Percentiles rank a stretch among this genome's conserved stretches.
These are phyloP conservation scores for Suillus spraguei DNA, from an alignment of 768 basidiomycete species.

Conservation along the genomic window DNA sequence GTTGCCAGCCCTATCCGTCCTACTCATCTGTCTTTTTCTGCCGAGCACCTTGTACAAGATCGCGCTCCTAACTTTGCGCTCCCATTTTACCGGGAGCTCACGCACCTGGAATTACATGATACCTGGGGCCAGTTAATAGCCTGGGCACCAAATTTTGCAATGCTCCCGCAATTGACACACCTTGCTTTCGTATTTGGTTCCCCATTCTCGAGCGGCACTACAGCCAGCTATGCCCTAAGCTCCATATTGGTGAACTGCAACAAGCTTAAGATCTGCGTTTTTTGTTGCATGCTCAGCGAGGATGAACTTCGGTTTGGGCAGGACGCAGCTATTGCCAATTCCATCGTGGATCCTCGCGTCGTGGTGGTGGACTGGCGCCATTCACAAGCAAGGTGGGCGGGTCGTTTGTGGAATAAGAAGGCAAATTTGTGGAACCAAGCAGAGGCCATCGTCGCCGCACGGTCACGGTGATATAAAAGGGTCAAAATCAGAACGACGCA, in stretches of 20 bases:
- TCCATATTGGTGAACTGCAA: neutral
- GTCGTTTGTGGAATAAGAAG: slow-evolving; percentile 4
- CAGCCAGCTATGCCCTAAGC: neutral
- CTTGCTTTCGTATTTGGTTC: slow-evolving; percentile 4
- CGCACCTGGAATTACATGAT: slow-evolving; percentile 6
- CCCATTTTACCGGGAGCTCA: slow-evolving; percentile 8
- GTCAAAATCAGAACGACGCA: neutral
- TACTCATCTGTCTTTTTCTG: slow-evolving; percentile 2
- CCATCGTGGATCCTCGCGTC: slow-evolving; percentile 7
- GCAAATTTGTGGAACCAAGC: neutral
- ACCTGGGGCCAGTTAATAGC: slow-evolving; percentile 4
- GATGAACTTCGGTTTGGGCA: slow-evolving; percentile 4
- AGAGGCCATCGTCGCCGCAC: neutral
- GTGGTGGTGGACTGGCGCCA: slow-evolving; percentile 6
- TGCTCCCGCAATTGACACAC: slow-evolving; percentile 6
- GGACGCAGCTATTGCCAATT: neutral
- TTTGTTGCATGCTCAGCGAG: slow-evolving; percentile 3
- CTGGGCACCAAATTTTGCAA: slow-evolving; percentile 8
- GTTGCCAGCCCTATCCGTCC: slow-evolving; percentile 4
- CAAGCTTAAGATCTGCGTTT: slow-evolving; percentile 7
- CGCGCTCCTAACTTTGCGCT: neutral
- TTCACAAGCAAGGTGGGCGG: slow-evolving; percentile 7
- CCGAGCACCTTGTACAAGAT: neutral
- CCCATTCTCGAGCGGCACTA: neutral
- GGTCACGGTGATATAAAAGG: neutral